Conservation (phyloP, 495 filamentous ascomycete species). For the Hypomontagnella submonticulosa region DNA sequence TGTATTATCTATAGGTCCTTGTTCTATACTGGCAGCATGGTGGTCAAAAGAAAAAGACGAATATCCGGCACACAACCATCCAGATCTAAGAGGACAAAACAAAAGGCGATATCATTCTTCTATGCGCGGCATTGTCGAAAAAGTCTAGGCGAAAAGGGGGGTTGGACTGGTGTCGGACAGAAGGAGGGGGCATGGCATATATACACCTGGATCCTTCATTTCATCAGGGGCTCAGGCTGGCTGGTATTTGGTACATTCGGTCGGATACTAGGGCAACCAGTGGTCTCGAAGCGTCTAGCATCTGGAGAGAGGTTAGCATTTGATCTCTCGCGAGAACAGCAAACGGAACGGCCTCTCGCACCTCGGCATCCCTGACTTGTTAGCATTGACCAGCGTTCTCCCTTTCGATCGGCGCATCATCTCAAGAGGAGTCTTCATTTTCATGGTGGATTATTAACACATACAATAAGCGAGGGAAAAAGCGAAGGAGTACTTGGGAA, state of each 20-base stretch:
- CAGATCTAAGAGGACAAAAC: conserved; percentile 26
- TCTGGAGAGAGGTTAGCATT: conserved; percentile 39
- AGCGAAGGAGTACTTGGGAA: conserved; percentile 42
- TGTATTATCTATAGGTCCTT: conserved; percentile 38
- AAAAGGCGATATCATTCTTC: conserved; percentile 42
- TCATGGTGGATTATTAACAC: conserved; percentile 24
- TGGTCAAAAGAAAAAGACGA: conserved; percentile 38
- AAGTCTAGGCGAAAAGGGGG: conserved; percentile 32
- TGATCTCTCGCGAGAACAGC: conserved; percentile 23
- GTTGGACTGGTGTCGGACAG: conserved; percentile 29
- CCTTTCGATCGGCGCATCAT: conserved; percentile 41
- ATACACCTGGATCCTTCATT: conserved; percentile 44
- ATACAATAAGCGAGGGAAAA: conserved; percentile 32
- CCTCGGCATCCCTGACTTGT: conserved; percentile 43
- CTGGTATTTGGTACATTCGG: conserved; percentile 43
- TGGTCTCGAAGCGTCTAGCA: conserved; percentile 43
- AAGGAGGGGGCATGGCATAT: conserved; percentile 35
- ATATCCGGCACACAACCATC: conserved; percentile 26
- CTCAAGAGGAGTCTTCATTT: conserved; percentile 25
- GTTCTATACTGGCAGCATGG: conserved; percentile 42
- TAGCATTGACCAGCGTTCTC: conserved; percentile 46
- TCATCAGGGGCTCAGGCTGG: conserved; percentile 39
- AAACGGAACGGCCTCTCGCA: conserved; percentile 28
- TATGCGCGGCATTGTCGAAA: conserved; percentile 31
- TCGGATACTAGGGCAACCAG: conserved; percentile 39